Percentiles rank a stretch among this genome's conserved stretches.
These are phyloP conservation scores for Euphorbia pulcherrima DNA, from an alignment of 345 rosid genomes.

Conservation along the genomic window DNA sequence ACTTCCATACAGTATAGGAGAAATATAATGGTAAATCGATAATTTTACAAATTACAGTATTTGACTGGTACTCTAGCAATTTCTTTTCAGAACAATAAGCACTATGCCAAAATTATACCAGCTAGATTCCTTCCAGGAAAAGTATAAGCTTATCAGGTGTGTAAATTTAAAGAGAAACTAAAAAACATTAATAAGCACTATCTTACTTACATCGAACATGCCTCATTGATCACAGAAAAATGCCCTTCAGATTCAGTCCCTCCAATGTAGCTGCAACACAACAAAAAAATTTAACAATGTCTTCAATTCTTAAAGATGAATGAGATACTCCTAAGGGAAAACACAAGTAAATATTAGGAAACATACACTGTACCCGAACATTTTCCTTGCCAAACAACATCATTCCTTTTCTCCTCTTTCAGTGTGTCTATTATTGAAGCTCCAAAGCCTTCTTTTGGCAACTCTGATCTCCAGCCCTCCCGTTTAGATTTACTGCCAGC, in stretches of 20 bases:
- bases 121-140: not conserved
- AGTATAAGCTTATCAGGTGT: not conserved
- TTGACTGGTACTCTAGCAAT: not conserved
- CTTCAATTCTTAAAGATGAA: constrained; percentile 15
- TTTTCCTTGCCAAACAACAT: constrained; percentile 87
- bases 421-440: constrained; percentile 50
- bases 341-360: constrained; percentile 19
- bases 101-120: constrained; percentile 1
- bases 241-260: constrained; percentile 91
- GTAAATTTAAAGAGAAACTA: not conserved
- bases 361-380: constrained; percentile 99
- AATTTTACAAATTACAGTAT: not conserved
- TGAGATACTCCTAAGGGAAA: not conserved
- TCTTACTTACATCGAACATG: constrained; percentile 88
- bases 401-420: constrained; percentile 70
- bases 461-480: constrained; percentile 51
- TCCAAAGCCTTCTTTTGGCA: constrained; percentile 72
- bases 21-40: not conserved
- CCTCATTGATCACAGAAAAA: constrained; percentile 87
- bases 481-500: constrained; percentile 71
- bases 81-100: constrained; percentile 9
- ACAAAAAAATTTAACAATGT: not conserved
- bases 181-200: not conserved
- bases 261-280: constrained; percentile 65
- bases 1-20: not conserved